phyloP scores from a whole-genome alignment of 2,329 filamentous ascomycete genomes.

The Acarospora socialis region DNA sequence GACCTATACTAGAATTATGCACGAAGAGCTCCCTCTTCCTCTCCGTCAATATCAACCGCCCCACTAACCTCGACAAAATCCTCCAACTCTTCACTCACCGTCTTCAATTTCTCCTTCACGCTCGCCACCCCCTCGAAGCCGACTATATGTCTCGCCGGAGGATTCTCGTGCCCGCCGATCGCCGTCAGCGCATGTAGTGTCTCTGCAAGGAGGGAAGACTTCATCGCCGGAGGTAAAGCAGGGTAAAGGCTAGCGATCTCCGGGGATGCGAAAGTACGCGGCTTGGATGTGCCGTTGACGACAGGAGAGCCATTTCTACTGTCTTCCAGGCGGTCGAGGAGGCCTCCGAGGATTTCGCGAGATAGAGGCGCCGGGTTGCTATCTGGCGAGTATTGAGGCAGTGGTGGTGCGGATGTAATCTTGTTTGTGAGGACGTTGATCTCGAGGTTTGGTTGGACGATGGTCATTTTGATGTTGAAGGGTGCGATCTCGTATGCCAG shows the following conservation, averaged over 20 bases:
- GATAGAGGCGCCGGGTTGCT: conserved; percentile 66
- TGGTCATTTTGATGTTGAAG: conserved; percentile 92
- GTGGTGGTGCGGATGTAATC: conserved; percentile 67
- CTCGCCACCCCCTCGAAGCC: conserved; percentile 74
- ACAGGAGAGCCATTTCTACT: conserved; percentile 23
- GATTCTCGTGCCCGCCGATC: conserved; percentile 91
- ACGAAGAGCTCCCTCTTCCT: background rate
- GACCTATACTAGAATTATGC: too few relatives aligned
- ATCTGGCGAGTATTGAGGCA: conserved; percentile 53
- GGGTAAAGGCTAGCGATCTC: conserved; percentile 58
- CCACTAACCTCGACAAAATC: conserved; percentile 87
- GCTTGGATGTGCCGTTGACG: background rate
- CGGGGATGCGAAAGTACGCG: conserved; percentile 7
- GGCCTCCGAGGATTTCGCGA: conserved; percentile 65
- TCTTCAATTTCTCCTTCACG: conserved; percentile 93
- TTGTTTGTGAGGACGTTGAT: conserved; percentile 76
- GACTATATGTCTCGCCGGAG: conserved; percentile 85
- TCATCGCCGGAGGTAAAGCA: conserved; percentile 50
- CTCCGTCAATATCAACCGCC: conserved; percentile 55
- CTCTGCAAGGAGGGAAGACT: conserved; percentile 66
- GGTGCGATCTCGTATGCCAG: conserved; percentile 92
- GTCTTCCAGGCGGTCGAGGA: conserved; percentile 62
- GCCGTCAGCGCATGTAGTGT: conserved; percentile 83
- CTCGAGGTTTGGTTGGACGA: conserved; percentile 91
- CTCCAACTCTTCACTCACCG: conserved; percentile 87